phyloP scores from a whole-genome alignment of 2,329 filamentous ascomycete genomes.

The Catunica adiposa region DNA sequence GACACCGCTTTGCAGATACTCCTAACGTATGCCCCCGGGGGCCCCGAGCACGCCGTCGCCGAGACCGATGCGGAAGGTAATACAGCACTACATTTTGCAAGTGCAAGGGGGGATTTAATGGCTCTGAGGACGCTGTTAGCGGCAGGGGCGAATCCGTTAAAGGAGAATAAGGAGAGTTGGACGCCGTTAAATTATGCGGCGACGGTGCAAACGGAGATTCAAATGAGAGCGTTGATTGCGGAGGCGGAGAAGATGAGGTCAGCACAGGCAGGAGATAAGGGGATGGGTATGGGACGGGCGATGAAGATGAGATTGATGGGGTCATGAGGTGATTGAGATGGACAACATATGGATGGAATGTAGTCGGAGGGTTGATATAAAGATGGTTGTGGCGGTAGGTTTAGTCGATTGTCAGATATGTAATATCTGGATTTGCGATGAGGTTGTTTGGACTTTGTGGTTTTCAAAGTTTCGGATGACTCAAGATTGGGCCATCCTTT shows the following conservation, averaged over 20 bases:
- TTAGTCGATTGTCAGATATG: neutral
- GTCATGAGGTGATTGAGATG: neutral
- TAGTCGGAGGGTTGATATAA: neutral
- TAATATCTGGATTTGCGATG: neutral
- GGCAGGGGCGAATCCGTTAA: slow-evolving; percentile 59
- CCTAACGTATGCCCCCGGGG: slow-evolving; percentile 42
- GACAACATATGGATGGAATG: neutral
- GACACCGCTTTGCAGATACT: slow-evolving; percentile 50
- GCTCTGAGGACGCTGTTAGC: slow-evolving; percentile 61
- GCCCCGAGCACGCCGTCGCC: slow-evolving; percentile 35
- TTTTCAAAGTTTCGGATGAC: too few relatives aligned
- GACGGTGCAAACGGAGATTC: slow-evolving; percentile 69
- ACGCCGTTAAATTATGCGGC: slow-evolving; percentile 69
- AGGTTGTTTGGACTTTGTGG: too few relatives aligned
- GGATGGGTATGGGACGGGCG: slow-evolving; percentile 25
- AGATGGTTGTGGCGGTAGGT: neutral
- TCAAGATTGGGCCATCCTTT: too few relatives aligned
- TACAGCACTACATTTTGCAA: slow-evolving; percentile 74
- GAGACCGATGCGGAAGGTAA: slow-evolving; percentile 58
- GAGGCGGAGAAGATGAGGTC: slow-evolving; percentile 45
- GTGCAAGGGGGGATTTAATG: slow-evolving; percentile 62
- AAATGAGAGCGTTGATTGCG: slow-evolving; percentile 59
- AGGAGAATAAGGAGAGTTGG: slow-evolving; percentile 63
- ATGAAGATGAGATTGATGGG: slow-evolving; percentile 27
- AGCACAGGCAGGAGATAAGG: slow-evolving; percentile 24